Evolutionary conservation across 345 rosid species (phyloP), one percentile per base, ranked within the genome.

Genomic region (Microthlaspi erraticum): DNA sequence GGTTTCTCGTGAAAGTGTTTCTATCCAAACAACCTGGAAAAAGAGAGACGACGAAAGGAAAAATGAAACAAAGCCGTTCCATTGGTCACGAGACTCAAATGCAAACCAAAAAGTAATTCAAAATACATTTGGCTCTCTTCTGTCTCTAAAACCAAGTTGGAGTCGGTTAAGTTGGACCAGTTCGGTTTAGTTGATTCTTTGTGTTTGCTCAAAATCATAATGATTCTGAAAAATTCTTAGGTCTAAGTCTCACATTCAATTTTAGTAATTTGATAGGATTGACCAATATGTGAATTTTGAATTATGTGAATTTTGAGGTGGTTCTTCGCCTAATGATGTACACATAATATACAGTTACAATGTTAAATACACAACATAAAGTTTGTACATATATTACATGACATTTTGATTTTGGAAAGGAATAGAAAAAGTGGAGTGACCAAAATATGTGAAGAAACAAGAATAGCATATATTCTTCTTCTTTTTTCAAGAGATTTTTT

Each of bases 1-100:
- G 70, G 51, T 61, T 68, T 75, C 78, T 68, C 74, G 78, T 75
- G 78, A 68, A 61, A 75, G 44, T 53, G 51, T 53, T 68, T 60
- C 10, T 43, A 60, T 75, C 78, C 74, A 6, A 68, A 53, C 74
- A 34, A 61, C 70, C 68, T 60, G 78, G 78, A 74, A 74, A 73
- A 66, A 51, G 70, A 71, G 57, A 57, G 57, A 69, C 65, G 18
- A 69, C 46, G 73, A 17, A 26, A 52, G n/a, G 4, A 41, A n/a
- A 0, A 9, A 17, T 0, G 8, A 8, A 14, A 38, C 3, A 16
- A 14, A 73, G 64, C 44, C 44, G 69, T 67, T 74, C n/a, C 41
- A 43, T 60, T 67, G 52, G 18, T 67, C 73, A 74, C 78, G 68
- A 43, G 62, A 67, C 73, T 74, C 43, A 2, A 50, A 58, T 59